Evolutionary conservation across 169 alveolate species (phyloP), one percentile per base, ranked within the genome.

Genomic region (Eimeria acervulina): DNA sequence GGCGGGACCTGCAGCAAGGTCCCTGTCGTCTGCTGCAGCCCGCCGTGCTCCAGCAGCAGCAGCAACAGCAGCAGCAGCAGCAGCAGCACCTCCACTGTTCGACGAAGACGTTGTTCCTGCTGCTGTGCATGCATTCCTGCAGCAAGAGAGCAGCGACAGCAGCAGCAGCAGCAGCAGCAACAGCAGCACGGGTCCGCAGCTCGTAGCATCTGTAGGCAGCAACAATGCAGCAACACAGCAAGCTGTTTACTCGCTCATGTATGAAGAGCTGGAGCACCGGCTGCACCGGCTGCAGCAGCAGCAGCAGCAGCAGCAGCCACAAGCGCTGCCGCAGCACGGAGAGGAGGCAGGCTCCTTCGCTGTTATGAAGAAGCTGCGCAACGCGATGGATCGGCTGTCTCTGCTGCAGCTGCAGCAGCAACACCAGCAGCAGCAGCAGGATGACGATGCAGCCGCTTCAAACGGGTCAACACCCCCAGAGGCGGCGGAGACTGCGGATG

Each of bases 401-500:
- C n/a, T 78, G 66, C 89, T 78, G 33, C 89, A 40, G 66, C 89
- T 38, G 38, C 89, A 38, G 89, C 89, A 78, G 66, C 89, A 78
- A 63, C 68, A 15, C 31, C 31, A 10, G 68, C 66, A 78, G 36
- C 55, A 12, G 38, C 89, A 78, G 66, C 66, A 78, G 26, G 89
- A 72, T 8, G 84, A 31, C 10, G 52, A 0, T 17, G 42, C 1
- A 7, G 55, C 55, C 55, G 55, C 55, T 47, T 5, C 12, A 47
- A 23, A 31, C 17, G 66, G 26, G 44, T 21, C 33, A 10, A 31
- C 59, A 23, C 40, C 59, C 31, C 15, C 4, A 15, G 89, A 38
- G 36, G 85, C 85, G 10, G 13, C 36, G 36, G n/a, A 63, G 28
- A 63, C 74, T 63, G 74, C 74, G 15, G 33, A 6, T 8, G 33